Conservation (phyloP, 2,329 filamentous ascomycete species). For the Escovopsis sp. region DNA sequence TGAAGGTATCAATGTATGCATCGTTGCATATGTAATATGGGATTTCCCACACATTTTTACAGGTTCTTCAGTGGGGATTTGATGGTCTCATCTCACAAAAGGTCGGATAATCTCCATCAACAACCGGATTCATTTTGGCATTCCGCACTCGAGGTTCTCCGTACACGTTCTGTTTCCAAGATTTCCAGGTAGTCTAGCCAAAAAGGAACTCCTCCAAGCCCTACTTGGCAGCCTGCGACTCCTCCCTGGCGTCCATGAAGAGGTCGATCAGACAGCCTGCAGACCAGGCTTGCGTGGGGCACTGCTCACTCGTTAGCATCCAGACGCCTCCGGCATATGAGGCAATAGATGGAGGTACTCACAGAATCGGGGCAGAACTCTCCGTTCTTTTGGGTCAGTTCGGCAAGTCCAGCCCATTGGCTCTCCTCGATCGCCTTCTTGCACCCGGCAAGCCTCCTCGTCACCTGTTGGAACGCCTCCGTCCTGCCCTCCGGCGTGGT, state of each 20-base stretch:
- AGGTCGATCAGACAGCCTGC: conserved; percentile 88
- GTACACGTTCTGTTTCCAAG: no score
- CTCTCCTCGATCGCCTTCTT: conserved; percentile 70
- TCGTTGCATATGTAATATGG: no score
- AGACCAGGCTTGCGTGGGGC: conserved; percentile 93
- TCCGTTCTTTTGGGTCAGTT: conserved; percentile 84
- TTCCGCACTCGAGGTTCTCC: no score
- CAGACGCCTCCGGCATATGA: neutral
- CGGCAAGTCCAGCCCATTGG: conserved; percentile 80
- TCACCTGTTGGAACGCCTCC: conserved; percentile 92
- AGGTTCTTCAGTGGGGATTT: no score
- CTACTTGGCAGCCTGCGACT: conserved; percentile 19
- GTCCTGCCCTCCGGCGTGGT: conserved; percentile 46
- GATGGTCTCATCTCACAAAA: no score
- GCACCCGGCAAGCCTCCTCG: conserved; percentile 64
- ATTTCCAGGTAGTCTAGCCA: no score
- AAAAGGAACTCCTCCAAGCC: neutral
- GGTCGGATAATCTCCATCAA: no score
- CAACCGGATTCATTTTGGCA: no score
- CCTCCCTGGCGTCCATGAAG: conserved; percentile 73
- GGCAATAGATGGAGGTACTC: conserved; percentile 23
- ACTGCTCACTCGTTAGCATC: conserved; percentile 32
- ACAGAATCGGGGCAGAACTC: conserved; percentile 78
- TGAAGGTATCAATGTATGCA: no score
- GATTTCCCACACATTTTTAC: no score